These are phyloP conservation scores for Blastomyces parvus DNA, from an alignment of 2,329 filamentous ascomycete genomes.

Conservation along the genomic window DNA sequence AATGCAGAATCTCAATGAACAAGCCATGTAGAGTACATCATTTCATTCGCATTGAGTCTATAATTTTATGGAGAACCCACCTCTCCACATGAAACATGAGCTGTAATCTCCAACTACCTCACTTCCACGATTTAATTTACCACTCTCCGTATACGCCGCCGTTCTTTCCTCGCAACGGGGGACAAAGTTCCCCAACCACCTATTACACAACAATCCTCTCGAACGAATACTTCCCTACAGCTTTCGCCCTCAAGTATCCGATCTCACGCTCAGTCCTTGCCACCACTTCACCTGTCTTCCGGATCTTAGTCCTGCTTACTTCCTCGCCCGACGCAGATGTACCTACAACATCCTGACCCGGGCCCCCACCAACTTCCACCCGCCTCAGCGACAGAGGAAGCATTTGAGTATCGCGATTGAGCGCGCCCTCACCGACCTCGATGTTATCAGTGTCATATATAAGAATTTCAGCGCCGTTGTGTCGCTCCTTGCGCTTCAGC, in stretches of 20 bases:
- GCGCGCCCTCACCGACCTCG: neutral
- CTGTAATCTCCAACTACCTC: neutral
- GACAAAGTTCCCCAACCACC: slow-evolving; percentile 7
- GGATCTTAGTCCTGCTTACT: slow-evolving; percentile 38
- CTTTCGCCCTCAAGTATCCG: slow-evolving; percentile 67
- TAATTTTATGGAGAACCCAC: neutral
- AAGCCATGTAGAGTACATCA: neutral
- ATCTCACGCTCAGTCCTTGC: slow-evolving; percentile 62
- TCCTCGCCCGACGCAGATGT: slow-evolving; percentile 42
- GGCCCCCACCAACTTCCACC: slow-evolving; percentile 10
- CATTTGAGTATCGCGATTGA: slow-evolving; percentile 22
- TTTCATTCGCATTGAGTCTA: neutral
- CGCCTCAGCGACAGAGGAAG: slow-evolving; percentile 6
- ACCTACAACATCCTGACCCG: slow-evolving; percentile 42
- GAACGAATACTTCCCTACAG: slow-evolving; percentile 71
- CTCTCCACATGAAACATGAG: neutral
- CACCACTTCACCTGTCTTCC: slow-evolving; percentile 60
- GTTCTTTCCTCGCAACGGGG: neutral
- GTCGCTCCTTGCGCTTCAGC: slow-evolving; percentile 27
- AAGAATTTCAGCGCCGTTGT: slow-evolving; percentile 32
- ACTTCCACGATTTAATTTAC: too few relatives aligned
- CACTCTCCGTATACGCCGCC: neutral
- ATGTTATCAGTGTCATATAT: slow-evolving; percentile 12
- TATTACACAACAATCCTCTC: slow-evolving; percentile 61
- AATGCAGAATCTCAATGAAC: neutral